Conservation (phyloP, 2,329 filamentous ascomycete species). For the Chaetomium sp. region DNA sequence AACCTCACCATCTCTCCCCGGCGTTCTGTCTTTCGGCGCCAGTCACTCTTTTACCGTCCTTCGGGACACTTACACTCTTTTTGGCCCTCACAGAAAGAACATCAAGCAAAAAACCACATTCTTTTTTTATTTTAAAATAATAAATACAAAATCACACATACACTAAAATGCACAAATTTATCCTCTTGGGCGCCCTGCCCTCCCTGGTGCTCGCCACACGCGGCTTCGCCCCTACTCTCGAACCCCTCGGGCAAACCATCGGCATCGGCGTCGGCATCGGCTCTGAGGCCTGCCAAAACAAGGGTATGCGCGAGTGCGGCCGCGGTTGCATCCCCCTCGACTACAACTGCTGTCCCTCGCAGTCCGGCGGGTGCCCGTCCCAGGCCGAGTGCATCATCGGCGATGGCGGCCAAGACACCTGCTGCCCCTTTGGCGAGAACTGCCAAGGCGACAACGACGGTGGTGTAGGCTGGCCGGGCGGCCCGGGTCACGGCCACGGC, state of each 20-base stretch:
- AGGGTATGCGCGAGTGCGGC: slow-evolving; percentile 8
- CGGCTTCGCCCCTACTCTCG: not conserved
- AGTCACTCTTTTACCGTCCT: slow-evolving; percentile 3
- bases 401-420: slow-evolving; percentile 4
- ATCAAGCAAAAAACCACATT: not conserved
- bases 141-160: not conserved
- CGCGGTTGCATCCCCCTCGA: slow-evolving; percentile 7
- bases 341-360: slow-evolving; percentile 7
- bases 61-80: slow-evolving; percentile 6
- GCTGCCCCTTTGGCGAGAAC: not conserved
- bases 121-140: not conserved
- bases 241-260: not conserved
- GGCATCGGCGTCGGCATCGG: not conserved
- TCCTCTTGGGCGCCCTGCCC: slow-evolving; percentile 17
- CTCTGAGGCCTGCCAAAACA: slow-evolving; percentile 1
- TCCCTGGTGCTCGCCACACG: slow-evolving; percentile 8
- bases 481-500: too few relatives aligned
- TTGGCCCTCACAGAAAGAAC: not conserved
- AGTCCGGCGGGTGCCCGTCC: slow-evolving; percentile 2
- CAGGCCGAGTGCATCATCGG: slow-evolving; percentile 1
- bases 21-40: slow-evolving; percentile 7
- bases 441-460: slow-evolving; percentile 8
- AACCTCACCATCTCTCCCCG: not conserved
- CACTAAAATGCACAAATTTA: slow-evolving; percentile 12
- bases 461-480: slow-evolving; percentile 1